Evolutionary conservation across 345 rosid species (phyloP).

Genomic region (Populus tremula): DNA sequence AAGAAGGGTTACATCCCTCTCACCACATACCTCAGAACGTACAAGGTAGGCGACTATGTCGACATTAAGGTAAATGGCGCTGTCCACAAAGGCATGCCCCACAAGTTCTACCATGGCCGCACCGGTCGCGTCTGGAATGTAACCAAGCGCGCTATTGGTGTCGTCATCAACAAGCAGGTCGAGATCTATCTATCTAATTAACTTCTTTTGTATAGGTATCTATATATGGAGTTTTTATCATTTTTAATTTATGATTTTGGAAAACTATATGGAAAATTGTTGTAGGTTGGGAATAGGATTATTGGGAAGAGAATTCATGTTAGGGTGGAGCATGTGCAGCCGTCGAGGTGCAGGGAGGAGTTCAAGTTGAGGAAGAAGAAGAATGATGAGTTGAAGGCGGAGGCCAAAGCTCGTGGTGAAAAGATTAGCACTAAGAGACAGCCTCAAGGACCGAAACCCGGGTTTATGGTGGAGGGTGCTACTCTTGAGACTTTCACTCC

Average conservation of each 20-base stretch:
- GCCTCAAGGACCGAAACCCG: conserved; percentile 62
- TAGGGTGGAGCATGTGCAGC: conserved; percentile 57
- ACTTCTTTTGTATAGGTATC: not conserved
- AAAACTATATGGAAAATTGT: not conserved
- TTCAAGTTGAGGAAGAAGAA: conserved; percentile 43
- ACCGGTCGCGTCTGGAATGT: conserved; percentile 71
- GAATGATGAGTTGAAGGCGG: conserved; percentile 56
- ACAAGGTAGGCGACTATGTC: conserved; percentile 49
- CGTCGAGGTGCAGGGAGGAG: conserved; percentile 60
- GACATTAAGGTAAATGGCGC: not conserved
- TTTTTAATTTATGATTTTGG: not conserved
- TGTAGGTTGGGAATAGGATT: conserved; percentile 52
- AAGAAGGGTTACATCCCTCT: conserved; percentile 68
- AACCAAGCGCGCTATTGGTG: conserved; percentile 71
- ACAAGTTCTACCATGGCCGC: conserved; percentile 71
- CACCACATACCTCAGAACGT: conserved; percentile 54
- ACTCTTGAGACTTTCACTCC: conserved; percentile 69
- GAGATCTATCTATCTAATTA: not conserved
- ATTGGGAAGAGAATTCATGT: conserved; percentile 65
- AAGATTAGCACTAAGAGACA: conserved; percentile 62
- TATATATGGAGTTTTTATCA: no score
- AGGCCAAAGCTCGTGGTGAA: conserved; percentile 56
- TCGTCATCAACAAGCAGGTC: conserved; percentile 68
- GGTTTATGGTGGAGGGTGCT: conserved; percentile 64
- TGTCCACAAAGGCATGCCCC: conserved; percentile 69